phyloP scores from a whole-genome alignment of 1,284 basidiomycete species.

The Rhizopogon parksii region DNA sequence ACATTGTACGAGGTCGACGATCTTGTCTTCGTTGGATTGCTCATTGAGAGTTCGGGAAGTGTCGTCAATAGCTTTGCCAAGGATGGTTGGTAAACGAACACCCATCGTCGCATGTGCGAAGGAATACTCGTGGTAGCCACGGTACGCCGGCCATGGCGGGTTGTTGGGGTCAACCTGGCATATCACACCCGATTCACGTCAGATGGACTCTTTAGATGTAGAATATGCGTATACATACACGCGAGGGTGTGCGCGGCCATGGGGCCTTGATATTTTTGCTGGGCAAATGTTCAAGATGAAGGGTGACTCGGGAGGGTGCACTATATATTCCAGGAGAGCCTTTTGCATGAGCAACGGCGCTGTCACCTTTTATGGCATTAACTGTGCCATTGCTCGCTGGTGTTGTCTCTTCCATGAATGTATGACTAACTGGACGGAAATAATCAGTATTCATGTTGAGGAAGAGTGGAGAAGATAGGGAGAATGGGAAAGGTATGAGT shows the following conservation, averaged over 20 bases:
- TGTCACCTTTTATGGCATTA: neutral
- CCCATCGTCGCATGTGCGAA: slow-evolving; percentile 95
- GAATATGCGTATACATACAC: slow-evolving; percentile 35
- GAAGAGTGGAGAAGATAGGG: slow-evolving; percentile 21
- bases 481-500: slow-evolving; percentile 12
- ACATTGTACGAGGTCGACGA: slow-evolving; percentile 82
- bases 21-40: slow-evolving; percentile 76
- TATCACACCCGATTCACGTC: neutral
- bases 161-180: slow-evolving; percentile 81
- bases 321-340: slow-evolving; percentile 25
- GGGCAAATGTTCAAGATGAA: slow-evolving; percentile 66
- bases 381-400: neutral
- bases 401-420: slow-evolving; percentile 7
- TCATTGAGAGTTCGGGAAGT: slow-evolving; percentile 86
- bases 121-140: slow-evolving; percentile 94
- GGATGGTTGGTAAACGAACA: slow-evolving; percentile 87
- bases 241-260: slow-evolving; percentile 67
- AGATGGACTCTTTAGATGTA: neutral
- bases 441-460: slow-evolving; percentile 9
- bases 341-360: slow-evolving; percentile 1
- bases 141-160: slow-evolving; percentile 93
- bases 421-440: neutral
- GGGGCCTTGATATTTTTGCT: slow-evolving; percentile 62
- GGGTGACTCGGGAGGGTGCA: slow-evolving; percentile 51
- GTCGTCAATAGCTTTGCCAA: slow-evolving; percentile 96